Conservation (phyloP, 225 moss, liverwort and hornwort species). For the Straminergon stramineum region DNA sequence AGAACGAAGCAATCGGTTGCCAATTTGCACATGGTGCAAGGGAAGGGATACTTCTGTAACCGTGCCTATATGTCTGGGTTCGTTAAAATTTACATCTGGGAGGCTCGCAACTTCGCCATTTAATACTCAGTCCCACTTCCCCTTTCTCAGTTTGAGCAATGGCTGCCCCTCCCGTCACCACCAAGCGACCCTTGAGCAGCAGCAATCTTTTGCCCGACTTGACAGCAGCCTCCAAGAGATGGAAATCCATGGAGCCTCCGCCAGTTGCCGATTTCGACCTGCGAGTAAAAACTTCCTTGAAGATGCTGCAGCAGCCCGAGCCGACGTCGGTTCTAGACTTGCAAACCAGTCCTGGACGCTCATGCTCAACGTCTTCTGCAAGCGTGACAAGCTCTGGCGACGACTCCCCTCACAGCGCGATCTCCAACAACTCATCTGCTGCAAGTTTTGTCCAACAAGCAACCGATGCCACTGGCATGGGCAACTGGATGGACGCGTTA, state of each 20-base stretch:
- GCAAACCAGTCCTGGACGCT: constrained; percentile 43
- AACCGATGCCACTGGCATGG: neutral
- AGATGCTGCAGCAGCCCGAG: constrained; percentile 31
- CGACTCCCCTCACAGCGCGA: constrained; percentile 30
- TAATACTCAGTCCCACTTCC: neutral
- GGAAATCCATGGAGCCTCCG: constrained; percentile 38
- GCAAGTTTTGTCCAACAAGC: constrained; percentile 9
- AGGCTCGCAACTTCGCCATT: constrained; percentile 46
- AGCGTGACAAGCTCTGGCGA: constrained; percentile 30
- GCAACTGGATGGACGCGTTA: constrained; percentile 39
- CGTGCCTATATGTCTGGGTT: constrained; percentile 35
- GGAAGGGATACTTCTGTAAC: neutral
- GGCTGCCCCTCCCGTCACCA: constrained; percentile 14
- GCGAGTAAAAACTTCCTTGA: constrained; percentile 14
- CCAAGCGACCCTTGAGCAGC: constrained; percentile 17
- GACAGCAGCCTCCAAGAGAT: constrained; percentile 17
- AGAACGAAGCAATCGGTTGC: neutral
- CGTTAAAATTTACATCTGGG: constrained; percentile 30
- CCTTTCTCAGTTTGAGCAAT: neutral
- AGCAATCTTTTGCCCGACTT: constrained; percentile 6
- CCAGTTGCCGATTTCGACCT: constrained; percentile 21
- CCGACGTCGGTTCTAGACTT: constrained; percentile 52
- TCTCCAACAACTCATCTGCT: constrained; percentile 14
- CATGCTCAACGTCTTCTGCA: constrained; percentile 34
- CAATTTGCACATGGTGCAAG: neutral